Percentiles rank a stretch among this genome's conserved stretches.
phyloP scores from a whole-genome alignment of 441 rosid genomes.

The Gossypium laxum region DNA sequence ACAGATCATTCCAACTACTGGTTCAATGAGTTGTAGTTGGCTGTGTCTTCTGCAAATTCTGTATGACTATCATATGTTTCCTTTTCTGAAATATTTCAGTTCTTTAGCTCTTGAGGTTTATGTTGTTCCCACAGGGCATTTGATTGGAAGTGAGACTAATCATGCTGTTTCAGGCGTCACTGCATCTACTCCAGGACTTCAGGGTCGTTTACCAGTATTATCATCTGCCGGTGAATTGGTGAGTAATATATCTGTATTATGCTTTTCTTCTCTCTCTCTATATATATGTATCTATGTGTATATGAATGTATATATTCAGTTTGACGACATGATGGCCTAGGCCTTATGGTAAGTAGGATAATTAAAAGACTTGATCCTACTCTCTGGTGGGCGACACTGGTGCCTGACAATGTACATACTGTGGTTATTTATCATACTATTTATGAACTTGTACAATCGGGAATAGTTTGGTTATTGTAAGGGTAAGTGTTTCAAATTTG shows the following conservation, averaged over 20 bases:
- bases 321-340: neutral
- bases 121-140: slow-evolving; percentile 39
- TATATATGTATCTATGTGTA: no score
- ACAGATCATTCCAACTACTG: slow-evolving; percentile 32
- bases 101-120: slow-evolving; percentile 26
- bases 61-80: slow-evolving; percentile 15
- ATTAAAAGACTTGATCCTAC: neutral
- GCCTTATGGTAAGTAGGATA: neutral
- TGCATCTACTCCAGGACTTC: slow-evolving; percentile 31
- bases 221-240: slow-evolving; percentile 37
- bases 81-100: slow-evolving; percentile 12
- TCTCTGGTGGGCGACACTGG: neutral
- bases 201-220: slow-evolving; percentile 22
- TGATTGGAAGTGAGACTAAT: slow-evolving; percentile 38
- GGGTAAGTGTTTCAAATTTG: neutral
- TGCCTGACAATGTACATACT: neutral
- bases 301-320: neutral
- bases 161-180: slow-evolving; percentile 49
- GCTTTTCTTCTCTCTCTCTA: neutral
- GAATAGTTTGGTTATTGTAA: neutral
- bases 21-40: slow-evolving; percentile 35
- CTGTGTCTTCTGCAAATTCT: slow-evolving; percentile 28
- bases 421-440: neutral
- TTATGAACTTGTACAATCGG: neutral
- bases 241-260: slow-evolving; percentile 15